Base-by-base conservation (phyloP, 2,329 filamentous ascomycete species). In the Colletotrichum falcatum region DNA sequence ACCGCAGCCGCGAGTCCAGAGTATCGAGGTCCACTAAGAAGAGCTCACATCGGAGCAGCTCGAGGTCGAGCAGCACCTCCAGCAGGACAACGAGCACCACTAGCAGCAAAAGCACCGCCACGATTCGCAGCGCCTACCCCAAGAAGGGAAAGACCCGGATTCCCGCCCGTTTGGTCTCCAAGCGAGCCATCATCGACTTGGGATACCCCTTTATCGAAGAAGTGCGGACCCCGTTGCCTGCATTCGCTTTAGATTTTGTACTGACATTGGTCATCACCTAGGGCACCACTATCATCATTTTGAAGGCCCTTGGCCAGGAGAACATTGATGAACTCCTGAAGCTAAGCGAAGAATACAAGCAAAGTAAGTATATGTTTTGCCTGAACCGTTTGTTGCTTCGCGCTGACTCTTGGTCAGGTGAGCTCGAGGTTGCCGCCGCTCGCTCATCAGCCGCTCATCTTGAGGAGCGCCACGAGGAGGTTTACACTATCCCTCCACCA, bases 131-230 rank as follows among this genome's bases (percentile, higher is more conserved):
- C 79, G 87, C 90, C 67, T 94, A 92, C 73, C 92, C 92, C 12
- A 92, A 93, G 82, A 94, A 92, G 79, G 95, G 95, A 76, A 97
- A 95, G 86, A 98, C 95, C 18, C 90, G 93, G 75, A 94, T 98
- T 79, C 95, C 95, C 0, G 90, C 89, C 70, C 89, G 92, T 66
- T 85, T 97, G 70, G 93, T 97, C 18, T 92, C 93, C 73, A 92
- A 92, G 78, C 87, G 91, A 72, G 95, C 94, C 1, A 88, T 98
- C 42, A 91, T 93, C 72, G 93, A 97, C 73, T 85, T 97, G 18
- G 92, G 93, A 16, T 97, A 97, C 80, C 93, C 94, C 0, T 98
- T 91, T 76, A 88, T 93, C 66, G 93, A 97, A 83, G 94, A 97
- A 86, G 94, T 95, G 81, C 75, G 88, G 79, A 44, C 37, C 62